Conservation (phyloP, 257 asterid genomes). For the Solanum chaucha region DNA sequence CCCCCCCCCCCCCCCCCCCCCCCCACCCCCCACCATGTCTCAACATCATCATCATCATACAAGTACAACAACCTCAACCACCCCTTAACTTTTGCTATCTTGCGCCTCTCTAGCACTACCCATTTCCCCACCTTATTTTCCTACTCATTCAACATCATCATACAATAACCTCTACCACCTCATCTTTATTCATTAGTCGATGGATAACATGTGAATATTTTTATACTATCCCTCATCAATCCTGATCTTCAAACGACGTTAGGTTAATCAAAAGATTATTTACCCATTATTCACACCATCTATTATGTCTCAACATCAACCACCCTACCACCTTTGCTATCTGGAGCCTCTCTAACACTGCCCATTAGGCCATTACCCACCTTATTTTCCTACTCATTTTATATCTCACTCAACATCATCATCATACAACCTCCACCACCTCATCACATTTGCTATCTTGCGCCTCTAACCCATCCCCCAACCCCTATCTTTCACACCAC, state of each 20-base stretch:
- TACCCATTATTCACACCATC: neutral
- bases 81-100: neutral
- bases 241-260: rapidly evolving
- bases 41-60: neutral
- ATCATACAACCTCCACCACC: neutral
- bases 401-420: neutral
- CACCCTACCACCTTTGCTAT: conserved; percentile 1
- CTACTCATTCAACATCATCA: neutral
- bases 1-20: neutral
- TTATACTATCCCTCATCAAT: neutral
- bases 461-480: neutral
- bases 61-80: neutral
- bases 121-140: neutral
- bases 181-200: too few species aligned
- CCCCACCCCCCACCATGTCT: neutral
- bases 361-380: neutral
- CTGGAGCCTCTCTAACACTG: neutral
- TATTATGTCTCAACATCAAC: neutral
- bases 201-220: too few species aligned
- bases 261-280: too few species aligned
- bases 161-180: neutral
- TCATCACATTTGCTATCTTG: neutral
- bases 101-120: neutral
- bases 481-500: neutral
- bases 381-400: neutral